Percentiles rank a stretch among this genome's conserved stretches.
phyloP scores from a whole-genome alignment of 805 yeast species.

The Wickerhamomyces chaumierensis region DNA sequence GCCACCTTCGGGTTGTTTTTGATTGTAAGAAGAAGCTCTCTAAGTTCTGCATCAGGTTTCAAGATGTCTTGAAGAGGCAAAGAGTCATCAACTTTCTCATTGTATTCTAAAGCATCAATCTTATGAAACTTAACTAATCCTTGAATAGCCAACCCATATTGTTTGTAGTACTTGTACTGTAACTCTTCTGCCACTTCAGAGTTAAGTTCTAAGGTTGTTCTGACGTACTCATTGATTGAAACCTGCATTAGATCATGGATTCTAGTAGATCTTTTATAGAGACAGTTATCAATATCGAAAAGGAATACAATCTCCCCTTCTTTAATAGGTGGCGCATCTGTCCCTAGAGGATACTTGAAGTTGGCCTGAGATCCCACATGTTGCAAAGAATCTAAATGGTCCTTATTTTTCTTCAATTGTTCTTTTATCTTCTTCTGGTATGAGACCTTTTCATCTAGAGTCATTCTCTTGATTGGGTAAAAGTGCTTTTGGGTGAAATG shows the following conservation, averaged over 20 bases:
- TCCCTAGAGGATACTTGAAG: conserved; percentile 16
- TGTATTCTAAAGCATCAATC: conserved; percentile 83
- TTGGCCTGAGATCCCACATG: conserved; percentile 24
- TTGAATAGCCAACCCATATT: conserved; percentile 88
- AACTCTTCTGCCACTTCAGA: conserved; percentile 67
- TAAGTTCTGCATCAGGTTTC: conserved; percentile 43
- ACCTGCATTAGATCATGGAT: conserved; percentile 85
- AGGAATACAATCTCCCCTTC: conserved; percentile 40
- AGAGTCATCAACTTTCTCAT: conserved; percentile 83
- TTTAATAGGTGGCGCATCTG: conserved; percentile 12
- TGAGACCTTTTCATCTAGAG: neutral
- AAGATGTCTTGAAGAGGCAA: conserved; percentile 76
- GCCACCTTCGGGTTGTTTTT: conserved; percentile 40
- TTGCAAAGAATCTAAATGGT: conserved; percentile 20
- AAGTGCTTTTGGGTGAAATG: too few species aligned
- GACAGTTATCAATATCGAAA: conserved; percentile 91
- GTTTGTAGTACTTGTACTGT: conserved; percentile 67
- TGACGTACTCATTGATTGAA: conserved; percentile 74
- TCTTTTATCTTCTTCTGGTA: conserved; percentile 3
- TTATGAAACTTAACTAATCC: conserved; percentile 59
- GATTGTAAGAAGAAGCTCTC: conserved; percentile 39
- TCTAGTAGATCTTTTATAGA: conserved; percentile 61
- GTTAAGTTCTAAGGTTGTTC: conserved; percentile 42
- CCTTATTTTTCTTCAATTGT: conserved; percentile 18
- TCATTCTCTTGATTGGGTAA: neutral